Percentiles rank a stretch among this genome's conserved stretches.
These are phyloP conservation scores for Fusarium circinatum DNA, from an alignment of 2,329 filamentous ascomycete species.

Conservation along the genomic window DNA sequence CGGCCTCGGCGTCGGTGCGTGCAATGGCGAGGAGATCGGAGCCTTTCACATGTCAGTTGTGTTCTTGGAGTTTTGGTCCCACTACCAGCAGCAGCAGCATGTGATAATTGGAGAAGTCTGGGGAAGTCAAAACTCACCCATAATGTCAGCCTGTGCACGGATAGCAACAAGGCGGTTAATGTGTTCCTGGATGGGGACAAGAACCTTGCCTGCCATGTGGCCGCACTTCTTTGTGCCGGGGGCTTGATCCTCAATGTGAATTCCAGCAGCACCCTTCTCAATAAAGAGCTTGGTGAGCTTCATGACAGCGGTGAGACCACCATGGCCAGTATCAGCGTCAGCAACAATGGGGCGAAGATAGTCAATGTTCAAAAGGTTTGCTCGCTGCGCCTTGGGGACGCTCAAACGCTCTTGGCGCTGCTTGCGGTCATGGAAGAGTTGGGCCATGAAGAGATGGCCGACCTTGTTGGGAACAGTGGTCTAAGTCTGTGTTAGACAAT, in stretches of 20 bases:
- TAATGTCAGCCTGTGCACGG: conserved; percentile 96
- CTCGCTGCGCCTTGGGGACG: conserved; percentile 76
- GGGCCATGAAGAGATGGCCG: conserved; percentile 95
- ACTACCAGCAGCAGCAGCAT: conserved; percentile 1
- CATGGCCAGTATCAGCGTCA: conserved; percentile 96
- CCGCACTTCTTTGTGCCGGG: conserved; percentile 99
- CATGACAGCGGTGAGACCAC: conserved; percentile 98
- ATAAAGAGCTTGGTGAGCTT: conserved; percentile 98
- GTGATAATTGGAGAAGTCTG: conserved; percentile 23
- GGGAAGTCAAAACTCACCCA: conserved; percentile 69
- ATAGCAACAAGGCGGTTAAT: conserved; percentile 98
- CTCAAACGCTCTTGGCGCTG: conserved; percentile 94
- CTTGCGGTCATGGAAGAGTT: conserved; percentile 99
- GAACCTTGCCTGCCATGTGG: conserved; percentile 98
- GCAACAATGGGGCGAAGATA: conserved; percentile 96
- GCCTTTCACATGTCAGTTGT: conserved; percentile 57
- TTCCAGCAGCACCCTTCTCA: conserved; percentile 95
- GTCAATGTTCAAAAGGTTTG: conserved; percentile 82
- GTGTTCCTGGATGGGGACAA: conserved; percentile 96
- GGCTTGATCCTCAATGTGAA: conserved; percentile 98
- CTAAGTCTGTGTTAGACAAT: conserved; percentile 59
- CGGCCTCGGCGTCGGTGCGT: conserved; percentile 96
- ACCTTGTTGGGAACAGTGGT: conserved; percentile 99
- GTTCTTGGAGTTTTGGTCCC: background rate
- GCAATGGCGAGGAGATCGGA: conserved; percentile 90